Percentiles rank a stretch among this genome's conserved stretches.
Evolutionary conservation across 2,329 filamentous ascomycete genomes (phyloP).

Genomic region (Ascochyta viciae-villosae): DNA sequence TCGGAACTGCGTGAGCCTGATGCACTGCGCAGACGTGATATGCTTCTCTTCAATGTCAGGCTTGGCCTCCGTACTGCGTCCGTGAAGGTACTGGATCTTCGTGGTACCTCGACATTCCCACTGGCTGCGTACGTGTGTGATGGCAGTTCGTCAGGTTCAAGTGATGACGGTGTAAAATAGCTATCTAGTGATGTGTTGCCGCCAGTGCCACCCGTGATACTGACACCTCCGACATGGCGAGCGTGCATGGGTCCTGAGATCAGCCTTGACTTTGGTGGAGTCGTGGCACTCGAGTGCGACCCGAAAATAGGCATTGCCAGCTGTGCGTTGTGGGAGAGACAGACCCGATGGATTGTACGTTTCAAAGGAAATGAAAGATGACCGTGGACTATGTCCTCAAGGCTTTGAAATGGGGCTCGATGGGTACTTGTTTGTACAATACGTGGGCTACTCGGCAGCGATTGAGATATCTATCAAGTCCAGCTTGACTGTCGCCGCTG

Average conservation of each 20-base stretch:
- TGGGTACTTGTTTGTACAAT: background rate
- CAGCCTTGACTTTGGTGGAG: slow-evolving; percentile 31
- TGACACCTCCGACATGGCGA: slow-evolving; percentile 42
- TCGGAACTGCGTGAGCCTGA: slow-evolving; percentile 2
- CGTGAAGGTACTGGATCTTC: slow-evolving; percentile 37
- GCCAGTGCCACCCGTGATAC: slow-evolving; percentile 29
- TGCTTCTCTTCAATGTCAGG: slow-evolving; percentile 34
- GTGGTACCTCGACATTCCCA: slow-evolving; percentile 34
- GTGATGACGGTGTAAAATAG: slow-evolving; percentile 25
- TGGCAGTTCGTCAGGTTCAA: slow-evolving; percentile 37
- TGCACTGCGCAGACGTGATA: slow-evolving; percentile 29
- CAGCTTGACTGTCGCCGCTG: slow-evolving; percentile 13
- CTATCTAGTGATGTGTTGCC: slow-evolving; percentile 24
- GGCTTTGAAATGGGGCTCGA: background rate
- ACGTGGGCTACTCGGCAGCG: slow-evolving; percentile 3
- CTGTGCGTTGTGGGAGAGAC: background rate
- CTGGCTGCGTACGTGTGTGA: slow-evolving; percentile 35
- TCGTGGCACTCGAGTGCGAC: slow-evolving; percentile 19
- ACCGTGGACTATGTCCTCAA: background rate
- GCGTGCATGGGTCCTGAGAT: slow-evolving; percentile 46
- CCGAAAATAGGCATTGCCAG: slow-evolving; percentile 14
- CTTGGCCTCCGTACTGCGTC: slow-evolving; percentile 34
- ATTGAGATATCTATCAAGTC: slow-evolving; percentile 18
- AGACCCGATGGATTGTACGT: slow-evolving; percentile 18
- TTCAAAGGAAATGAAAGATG: slow-evolving; percentile 13